Conservation (phyloP, 495 filamentous ascomycete genomes). For the Saxispiralis lemnorum region DNA sequence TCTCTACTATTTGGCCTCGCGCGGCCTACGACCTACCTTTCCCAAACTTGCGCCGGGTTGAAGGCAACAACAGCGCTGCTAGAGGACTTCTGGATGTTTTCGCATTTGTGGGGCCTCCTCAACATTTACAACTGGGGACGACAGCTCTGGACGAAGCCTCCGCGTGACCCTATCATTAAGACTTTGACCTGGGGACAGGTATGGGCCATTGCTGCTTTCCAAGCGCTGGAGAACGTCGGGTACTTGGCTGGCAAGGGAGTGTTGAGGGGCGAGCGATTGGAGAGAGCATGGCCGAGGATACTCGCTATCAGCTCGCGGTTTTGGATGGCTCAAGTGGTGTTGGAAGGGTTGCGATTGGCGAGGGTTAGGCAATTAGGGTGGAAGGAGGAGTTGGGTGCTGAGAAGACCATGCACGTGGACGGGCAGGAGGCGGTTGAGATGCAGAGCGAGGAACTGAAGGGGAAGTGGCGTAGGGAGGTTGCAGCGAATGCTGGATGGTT, state of each 20-base stretch:
- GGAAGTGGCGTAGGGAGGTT: slow-evolving; percentile 20
- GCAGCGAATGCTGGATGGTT: slow-evolving; percentile 38
- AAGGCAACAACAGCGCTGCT: slow-evolving; percentile 36
- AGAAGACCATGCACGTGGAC: slow-evolving; percentile 21
- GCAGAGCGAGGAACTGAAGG: slow-evolving; percentile 25
- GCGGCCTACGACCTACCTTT: slow-evolving; percentile 21
- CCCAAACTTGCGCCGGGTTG: slow-evolving; percentile 10
- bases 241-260: slow-evolving; percentile 58
- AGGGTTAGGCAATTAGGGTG: slow-evolving; percentile 29
- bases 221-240: slow-evolving; percentile 67
- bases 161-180: slow-evolving; percentile 27
- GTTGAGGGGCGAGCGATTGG: slow-evolving; percentile 33
- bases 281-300: slow-evolving; percentile 34
- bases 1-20: slow-evolving; percentile 27
- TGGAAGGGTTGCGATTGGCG: slow-evolving; percentile 53
- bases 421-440: slow-evolving; percentile 18
- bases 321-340: slow-evolving; percentile 60
- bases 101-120: slow-evolving; percentile 63
- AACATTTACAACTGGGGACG: slow-evolving; percentile 56
- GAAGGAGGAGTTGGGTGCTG: slow-evolving; percentile 19
- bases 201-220: slow-evolving; percentile 45
- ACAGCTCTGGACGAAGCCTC: slow-evolving; percentile 7
- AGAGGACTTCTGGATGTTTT: slow-evolving; percentile 49
- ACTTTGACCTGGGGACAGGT: slow-evolving; percentile 51
- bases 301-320: slow-evolving; percentile 60